Evolutionary conservation across 2,329 filamentous ascomycete genomes (phyloP).

Genomic region (Aspergillus fumigatiaffinis): DNA sequence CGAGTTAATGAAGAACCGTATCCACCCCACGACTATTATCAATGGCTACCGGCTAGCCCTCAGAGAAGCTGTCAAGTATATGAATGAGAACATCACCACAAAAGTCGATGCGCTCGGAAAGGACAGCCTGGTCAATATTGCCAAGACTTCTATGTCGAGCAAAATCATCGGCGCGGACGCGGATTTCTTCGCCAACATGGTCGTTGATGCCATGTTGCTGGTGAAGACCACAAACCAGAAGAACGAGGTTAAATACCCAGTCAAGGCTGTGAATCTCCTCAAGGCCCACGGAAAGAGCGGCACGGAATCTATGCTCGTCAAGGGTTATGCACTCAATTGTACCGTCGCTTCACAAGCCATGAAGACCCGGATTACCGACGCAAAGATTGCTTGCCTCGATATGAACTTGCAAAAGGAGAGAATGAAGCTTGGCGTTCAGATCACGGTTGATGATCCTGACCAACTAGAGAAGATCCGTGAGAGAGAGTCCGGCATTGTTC

Average conservation of each 20-base stretch:
- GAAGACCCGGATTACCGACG: slow-evolving; percentile 86
- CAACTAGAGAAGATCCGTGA: slow-evolving; percentile 96
- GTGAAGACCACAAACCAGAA: slow-evolving; percentile 91
- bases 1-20: slow-evolving; percentile 99
- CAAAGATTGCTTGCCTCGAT: slow-evolving; percentile 93
- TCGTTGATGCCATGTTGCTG: slow-evolving; percentile 90
- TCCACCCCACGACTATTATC: slow-evolving; percentile 99
- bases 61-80: slow-evolving; percentile 95
- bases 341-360: slow-evolving; percentile 98
- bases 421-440: slow-evolving; percentile 98
- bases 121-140: slow-evolving; percentile 89
- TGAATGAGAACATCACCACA: slow-evolving; percentile 96
- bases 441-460: slow-evolving; percentile 94
- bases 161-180: slow-evolving; percentile 97
- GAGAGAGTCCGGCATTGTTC: slow-evolving; percentile 85
- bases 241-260: slow-evolving; percentile 90
- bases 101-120: slow-evolving; percentile 89
- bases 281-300: slow-evolving; percentile 96
- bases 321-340: slow-evolving; percentile 97
- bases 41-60: slow-evolving; percentile 94
- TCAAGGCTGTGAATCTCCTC: slow-evolving; percentile 98
- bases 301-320: slow-evolving; percentile 82
- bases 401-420: slow-evolving; percentile 99
- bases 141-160: slow-evolving; percentile 98
- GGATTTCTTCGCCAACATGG: slow-evolving; percentile 96